Percentiles rank a stretch among this genome's conserved stretches.
Evolutionary conservation across 495 filamentous ascomycete species (phyloP).

Genomic region (Aspergillus indologenus): DNA sequence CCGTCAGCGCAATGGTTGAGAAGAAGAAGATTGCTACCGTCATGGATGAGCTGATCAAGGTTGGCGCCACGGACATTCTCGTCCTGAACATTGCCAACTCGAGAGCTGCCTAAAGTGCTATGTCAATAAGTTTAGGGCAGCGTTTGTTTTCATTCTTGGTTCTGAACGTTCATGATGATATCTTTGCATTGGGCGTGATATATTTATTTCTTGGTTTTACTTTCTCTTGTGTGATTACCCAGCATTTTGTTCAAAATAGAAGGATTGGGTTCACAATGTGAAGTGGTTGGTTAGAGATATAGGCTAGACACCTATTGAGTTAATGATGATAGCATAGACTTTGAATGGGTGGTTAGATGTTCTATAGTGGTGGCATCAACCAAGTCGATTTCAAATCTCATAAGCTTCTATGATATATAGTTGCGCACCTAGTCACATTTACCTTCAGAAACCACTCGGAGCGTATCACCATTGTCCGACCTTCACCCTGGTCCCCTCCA

Average conservation of each 20-base stretch:
- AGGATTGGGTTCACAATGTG: neutral
- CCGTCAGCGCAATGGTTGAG: conserved; percentile 90
- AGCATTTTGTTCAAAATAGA: neutral
- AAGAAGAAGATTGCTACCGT: conserved; percentile 82
- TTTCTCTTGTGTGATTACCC: neutral
- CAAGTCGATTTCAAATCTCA: too few relatives aligned
- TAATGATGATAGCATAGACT: too few relatives aligned
- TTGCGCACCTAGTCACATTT: too few relatives aligned
- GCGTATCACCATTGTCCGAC: too few relatives aligned
- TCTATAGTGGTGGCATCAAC: too few relatives aligned
- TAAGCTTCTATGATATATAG: too few relatives aligned
- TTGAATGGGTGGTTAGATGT: too few relatives aligned
- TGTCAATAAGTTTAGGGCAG: conserved; percentile 11
- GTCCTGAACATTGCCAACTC: conserved; percentile 88
- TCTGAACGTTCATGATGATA: neutral
- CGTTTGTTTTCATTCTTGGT: conserved; percentile 15
- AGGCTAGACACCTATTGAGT: neutral
- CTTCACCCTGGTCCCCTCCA: too few relatives aligned
- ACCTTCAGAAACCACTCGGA: too few relatives aligned
- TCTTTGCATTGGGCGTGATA: conserved; percentile 16
- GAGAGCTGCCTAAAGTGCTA: conserved; percentile 45
- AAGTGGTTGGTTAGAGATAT: neutral
- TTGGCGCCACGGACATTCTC: conserved; percentile 85
- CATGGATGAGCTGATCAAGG: conserved; percentile 81
- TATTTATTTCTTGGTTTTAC: conserved; percentile 2